Base-by-base conservation (phyloP, 192 early-diverging fungal genomes). In the Entrophospora sp. region DNA sequence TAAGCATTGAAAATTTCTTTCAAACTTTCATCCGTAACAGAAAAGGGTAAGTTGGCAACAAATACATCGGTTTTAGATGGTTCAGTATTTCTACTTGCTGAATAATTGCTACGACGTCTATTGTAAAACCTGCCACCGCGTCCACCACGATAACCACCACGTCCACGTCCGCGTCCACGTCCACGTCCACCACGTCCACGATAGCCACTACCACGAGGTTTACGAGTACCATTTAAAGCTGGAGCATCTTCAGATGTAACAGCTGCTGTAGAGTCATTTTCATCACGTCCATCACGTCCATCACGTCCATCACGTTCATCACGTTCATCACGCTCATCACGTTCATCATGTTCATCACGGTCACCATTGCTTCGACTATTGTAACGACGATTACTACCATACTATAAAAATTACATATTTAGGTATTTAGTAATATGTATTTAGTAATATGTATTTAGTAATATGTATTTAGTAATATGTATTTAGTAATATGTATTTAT, bases 1-100 rank as follows among this genome's bases (percentile, higher is more conserved):
- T n/a, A n/a, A n/a, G n/a, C n/a, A n/a, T n/a, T n/a, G n/a, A n/a
- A n/a, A n/a, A n/a, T 80, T 51, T 74, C 78, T 70, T 83, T 83
- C 55, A 93, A 78, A 60, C 79, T 84, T 5, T 84, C 84, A 46
- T 89, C 85, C 8, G 83, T 77, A 60, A 84, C 79, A 14, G 85
- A 64, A 75, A 85, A 91, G 27, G 91, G 88, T 37, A 93, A 70
- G 70, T 91, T 93, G 65, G 89, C 87, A 57, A 93, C 84, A 75
- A 87, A 93, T 36, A 88, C 75, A 4, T 84, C 83, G 5, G 84
- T 90, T 76, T 83, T 85, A 53, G 85, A 85, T 46, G 75, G 78
- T 38, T 80, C 83, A 65, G 73, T 71, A 16, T 56, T 73, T 59
- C 76, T 69, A 20, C 34, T 64, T 31, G 57, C 60, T 25, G 72